Base-by-base conservation (phyloP, 1,284 basidiomycete species). In the Malassezia psittaci region DNA sequence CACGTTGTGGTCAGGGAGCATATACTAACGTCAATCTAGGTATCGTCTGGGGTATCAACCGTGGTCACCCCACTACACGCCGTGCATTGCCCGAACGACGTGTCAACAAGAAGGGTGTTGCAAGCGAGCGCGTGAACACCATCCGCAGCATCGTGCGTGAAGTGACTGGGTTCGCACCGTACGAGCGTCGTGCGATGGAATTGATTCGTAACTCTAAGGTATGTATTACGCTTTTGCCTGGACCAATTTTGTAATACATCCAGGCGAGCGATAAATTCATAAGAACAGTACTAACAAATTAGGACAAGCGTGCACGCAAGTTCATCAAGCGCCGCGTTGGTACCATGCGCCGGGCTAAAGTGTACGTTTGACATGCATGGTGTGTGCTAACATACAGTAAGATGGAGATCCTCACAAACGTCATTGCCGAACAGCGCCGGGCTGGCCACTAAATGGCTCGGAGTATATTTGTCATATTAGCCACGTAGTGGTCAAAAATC, bases 121-220 rank as follows among this genome's bases (percentile, higher is more conserved):
- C 69, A 82, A 84, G 76, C 86, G 86, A 56, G 81, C 82, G 73
- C 35, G 65, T 64, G 49, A 61, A 65, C 60, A 56, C 64, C 41
- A 64, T 72, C 60, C 63, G 67, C 18, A 63, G 63, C 48, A 63
- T 73, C 42, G 53, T 75, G 34, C 63, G 72, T 43, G 69, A 76
- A 65, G 75, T 78, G 24, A 89, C 85, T 75, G 94, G 94, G 63
- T 98, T 96, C 81, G 89, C 91, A 45, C 88, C 94, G 45, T 99
- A 99, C 78, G 94, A 99, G 83, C 83, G 91, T 76, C 85, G 94
- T 67, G 90, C 98, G 58, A 85, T 99, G 88, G 94, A 99, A 80
- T 78, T 99, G 82, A 80, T 98, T 81, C 85, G 93, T 78, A 98
- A 96, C 85, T 94, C 90, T 66, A 96, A 96, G 83, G 87, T 88